phyloP scores from a whole-genome alignment of 306 rosid genomes.

The Vigna unguiculata region DNA sequence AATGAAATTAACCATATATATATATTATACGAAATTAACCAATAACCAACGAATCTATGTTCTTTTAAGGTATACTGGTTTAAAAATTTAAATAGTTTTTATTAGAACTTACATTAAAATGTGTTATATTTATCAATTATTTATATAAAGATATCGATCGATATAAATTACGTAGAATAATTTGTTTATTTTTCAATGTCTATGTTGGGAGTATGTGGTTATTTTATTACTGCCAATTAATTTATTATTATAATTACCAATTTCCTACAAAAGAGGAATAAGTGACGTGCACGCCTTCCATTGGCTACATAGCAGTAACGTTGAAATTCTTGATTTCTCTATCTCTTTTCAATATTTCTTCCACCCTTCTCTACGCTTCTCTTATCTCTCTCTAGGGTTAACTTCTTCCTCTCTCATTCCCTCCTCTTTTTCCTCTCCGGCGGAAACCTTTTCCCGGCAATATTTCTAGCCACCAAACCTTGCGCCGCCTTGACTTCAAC shows the following conservation, averaged over 20 bases:
- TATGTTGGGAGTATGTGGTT: background rate
- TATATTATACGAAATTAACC: too few relatives aligned
- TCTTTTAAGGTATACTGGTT: too few relatives aligned
- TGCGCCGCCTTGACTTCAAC: background rate
- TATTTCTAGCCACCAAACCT: constrained; percentile 42
- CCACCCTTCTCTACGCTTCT: background rate
- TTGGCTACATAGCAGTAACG: constrained; percentile 29
- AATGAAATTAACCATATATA: too few relatives aligned
- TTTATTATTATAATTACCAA: background rate
- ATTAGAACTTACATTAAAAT: too few relatives aligned
- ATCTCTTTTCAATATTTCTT: background rate
- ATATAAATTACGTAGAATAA: too few relatives aligned
- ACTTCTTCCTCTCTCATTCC: constrained; percentile 17
- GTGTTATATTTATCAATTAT: too few relatives aligned
- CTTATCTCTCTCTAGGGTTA: constrained; percentile 45
- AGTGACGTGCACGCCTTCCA: constrained; percentile 51
- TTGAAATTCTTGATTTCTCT: constrained; percentile 13
- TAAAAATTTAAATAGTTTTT: too few relatives aligned
- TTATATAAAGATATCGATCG: too few relatives aligned
- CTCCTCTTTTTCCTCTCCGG: constrained; percentile 32
- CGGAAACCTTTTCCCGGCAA: constrained; percentile 50
- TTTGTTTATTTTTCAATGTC: too few relatives aligned
- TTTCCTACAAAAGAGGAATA: constrained; percentile 16
- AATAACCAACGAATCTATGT: too few relatives aligned
- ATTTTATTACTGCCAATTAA: background rate